Evolutionary conservation across 441 rosid genomes (phyloP).

Genomic region (Pelargonium australe): DNA sequence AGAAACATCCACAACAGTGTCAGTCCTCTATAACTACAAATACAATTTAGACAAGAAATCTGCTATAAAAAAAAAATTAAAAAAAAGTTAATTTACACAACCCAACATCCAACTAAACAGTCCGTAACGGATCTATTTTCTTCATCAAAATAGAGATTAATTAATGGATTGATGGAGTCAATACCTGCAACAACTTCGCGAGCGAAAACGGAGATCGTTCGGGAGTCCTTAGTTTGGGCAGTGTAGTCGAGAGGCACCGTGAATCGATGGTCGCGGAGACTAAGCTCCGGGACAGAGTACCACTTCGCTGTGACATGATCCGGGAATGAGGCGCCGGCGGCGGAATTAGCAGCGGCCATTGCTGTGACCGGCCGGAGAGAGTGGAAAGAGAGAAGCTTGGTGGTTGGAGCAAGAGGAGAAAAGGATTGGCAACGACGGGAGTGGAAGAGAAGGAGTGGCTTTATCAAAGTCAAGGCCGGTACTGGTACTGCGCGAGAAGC

Average conservation of each 20-base stretch:
- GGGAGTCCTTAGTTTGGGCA: conserved; percentile 24
- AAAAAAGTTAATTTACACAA: too few relatives aligned
- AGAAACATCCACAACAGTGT: background rate
- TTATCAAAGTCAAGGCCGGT: conserved; percentile 14
- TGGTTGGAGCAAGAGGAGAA: conserved; percentile 12
- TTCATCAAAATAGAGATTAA: conserved; percentile 1
- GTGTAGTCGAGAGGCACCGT: conserved; percentile 72
- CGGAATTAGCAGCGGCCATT: conserved; percentile 36
- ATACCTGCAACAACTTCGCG: conserved; percentile 86
- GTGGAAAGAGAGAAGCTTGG: conserved; percentile 14
- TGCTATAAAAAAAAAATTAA: too few relatives aligned
- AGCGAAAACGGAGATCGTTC: conserved; percentile 63
- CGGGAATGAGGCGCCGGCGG: conserved; percentile 21
- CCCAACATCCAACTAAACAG: too few relatives aligned
- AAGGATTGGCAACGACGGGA: conserved; percentile 6
- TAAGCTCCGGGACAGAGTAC: conserved; percentile 79
- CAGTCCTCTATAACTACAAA: too few relatives aligned
- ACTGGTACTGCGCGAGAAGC: conserved; percentile 29
- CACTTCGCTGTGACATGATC: conserved; percentile 57
- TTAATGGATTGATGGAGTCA: background rate
- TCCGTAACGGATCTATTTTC: too few relatives aligned
- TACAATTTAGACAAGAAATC: too few relatives aligned
- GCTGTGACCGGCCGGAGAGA: conserved; percentile 23
- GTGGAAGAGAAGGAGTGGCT: conserved; percentile 15
- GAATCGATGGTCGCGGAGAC: conserved; percentile 76